Percentiles rank a stretch among this genome's conserved stretches.
phyloP scores from a whole-genome alignment of 2,329 filamentous ascomycete species.

The Fusarium cicatricum region DNA sequence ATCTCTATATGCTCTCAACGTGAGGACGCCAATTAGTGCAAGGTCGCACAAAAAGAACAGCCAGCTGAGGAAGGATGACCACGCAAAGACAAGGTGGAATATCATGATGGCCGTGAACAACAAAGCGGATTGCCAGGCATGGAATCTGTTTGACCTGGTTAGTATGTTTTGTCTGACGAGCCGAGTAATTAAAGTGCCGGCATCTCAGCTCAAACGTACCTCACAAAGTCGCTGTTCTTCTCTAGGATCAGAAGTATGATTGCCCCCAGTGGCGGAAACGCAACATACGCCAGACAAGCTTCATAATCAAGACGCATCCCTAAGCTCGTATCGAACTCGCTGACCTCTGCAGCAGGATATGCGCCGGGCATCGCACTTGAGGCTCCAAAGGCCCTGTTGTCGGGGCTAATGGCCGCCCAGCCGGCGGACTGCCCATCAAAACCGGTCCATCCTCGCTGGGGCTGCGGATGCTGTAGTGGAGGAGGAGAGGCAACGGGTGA shows the following conservation, averaged over 20 bases:
- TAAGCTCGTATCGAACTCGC: conserved; percentile 90
- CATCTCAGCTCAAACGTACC: conserved; percentile 60
- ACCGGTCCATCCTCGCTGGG: conserved; percentile 62
- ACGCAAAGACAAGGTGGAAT: conserved; percentile 85
- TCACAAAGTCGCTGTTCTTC: conserved; percentile 95
- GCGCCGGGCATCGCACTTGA: conserved; percentile 46
- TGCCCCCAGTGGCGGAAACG: conserved; percentile 84
- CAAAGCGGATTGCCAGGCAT: conserved; percentile 93
- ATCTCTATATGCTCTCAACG: conserved; percentile 83
- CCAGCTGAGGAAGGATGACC: conserved; percentile 86
- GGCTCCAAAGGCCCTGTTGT: conserved; percentile 33
- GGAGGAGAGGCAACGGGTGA: conserved; percentile 56
- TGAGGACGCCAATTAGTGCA: conserved; percentile 77
- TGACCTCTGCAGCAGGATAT: conserved; percentile 62
- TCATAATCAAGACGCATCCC: conserved; percentile 89
- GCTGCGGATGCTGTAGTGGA: conserved; percentile 60
- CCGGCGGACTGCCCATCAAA: conserved; percentile 50
- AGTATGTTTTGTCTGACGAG: background rate
- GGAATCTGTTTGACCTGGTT: conserved; percentile 69
- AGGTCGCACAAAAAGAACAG: conserved; percentile 80
- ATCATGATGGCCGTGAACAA: conserved; percentile 79
- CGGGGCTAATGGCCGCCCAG: conserved; percentile 39
- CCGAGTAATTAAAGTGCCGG: no score
- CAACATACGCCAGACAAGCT: conserved; percentile 87
- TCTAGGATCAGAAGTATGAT: conserved; percentile 86